These are phyloP conservation scores for Amanita fuliginea DNA, from an alignment of 768 basidiomycete genomes.

Conservation along the genomic window DNA sequence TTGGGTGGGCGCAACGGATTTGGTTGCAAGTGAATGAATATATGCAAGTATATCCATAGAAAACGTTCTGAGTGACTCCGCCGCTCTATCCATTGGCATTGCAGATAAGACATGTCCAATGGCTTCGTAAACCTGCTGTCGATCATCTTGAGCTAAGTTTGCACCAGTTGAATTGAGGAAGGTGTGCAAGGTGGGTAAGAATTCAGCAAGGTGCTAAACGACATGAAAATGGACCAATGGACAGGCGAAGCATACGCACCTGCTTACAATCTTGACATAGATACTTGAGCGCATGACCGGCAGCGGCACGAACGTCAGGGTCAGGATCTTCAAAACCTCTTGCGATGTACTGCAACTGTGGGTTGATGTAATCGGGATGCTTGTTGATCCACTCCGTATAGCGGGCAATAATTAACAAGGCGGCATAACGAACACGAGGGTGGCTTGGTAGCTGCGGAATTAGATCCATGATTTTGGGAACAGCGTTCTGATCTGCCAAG, in stretches of 20 bases:
- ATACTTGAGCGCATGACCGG: constrained; percentile 93
- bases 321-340: constrained; percentile 80
- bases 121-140: constrained; percentile 88
- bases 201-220: constrained; percentile 76
- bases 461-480: constrained; percentile 95
- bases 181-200: constrained; percentile 82
- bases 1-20: constrained; percentile 46
- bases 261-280: constrained; percentile 94
- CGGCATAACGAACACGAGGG: constrained; percentile 89
- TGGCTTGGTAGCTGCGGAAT: constrained; percentile 84
- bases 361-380: constrained; percentile 79
- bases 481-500: constrained; percentile 63
- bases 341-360: constrained; percentile 86
- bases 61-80: constrained; percentile 79
- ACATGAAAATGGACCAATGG: background rate
- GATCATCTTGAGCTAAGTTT: constrained; percentile 79
- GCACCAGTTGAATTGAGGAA: constrained; percentile 75
- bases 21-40: constrained; percentile 53
- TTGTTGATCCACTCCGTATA: constrained; percentile 95
- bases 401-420: constrained; percentile 86
- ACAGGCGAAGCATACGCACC: constrained; percentile 27
- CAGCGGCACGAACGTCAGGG: constrained; percentile 80
- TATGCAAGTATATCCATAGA: constrained; percentile 73
- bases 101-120: constrained; percentile 91
- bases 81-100: constrained; percentile 85